Evolutionary conservation across 495 filamentous ascomycete species (phyloP).

Genomic region (Amniculicola lignicola): DNA sequence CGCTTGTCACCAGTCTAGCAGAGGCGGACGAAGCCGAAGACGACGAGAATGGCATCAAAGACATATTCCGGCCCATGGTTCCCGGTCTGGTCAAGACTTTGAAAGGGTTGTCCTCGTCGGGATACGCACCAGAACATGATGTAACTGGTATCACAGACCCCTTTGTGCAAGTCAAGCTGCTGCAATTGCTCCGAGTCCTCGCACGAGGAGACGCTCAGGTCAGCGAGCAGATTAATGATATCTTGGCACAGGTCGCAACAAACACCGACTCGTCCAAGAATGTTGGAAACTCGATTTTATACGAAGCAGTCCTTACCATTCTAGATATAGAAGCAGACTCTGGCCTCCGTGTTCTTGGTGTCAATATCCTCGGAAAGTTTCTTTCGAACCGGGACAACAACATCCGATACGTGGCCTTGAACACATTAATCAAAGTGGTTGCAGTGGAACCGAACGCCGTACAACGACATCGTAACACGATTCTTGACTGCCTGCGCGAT

Average conservation of each 20-base stretch:
- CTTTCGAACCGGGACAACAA: slow-evolving; percentile 97
- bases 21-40: slow-evolving; percentile 90
- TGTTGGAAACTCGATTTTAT: slow-evolving; percentile 95
- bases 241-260: slow-evolving; percentile 94
- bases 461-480: slow-evolving; percentile 94
- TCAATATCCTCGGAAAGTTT: slow-evolving; percentile 98
- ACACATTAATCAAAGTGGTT: slow-evolving; percentile 96
- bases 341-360: slow-evolving; percentile 85
- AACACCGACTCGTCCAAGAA: slow-evolving; percentile 99
- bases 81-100: slow-evolving; percentile 79
- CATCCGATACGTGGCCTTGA: slow-evolving; percentile 95
- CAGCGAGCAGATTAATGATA: slow-evolving; percentile 97
- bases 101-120: slow-evolving; percentile 87
- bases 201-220: slow-evolving; percentile 82
- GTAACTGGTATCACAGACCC: slow-evolving; percentile 97
- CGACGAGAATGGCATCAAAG: slow-evolving; percentile 77
- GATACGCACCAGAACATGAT: slow-evolving; percentile 96
- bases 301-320: slow-evolving; percentile 95
- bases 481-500: slow-evolving; percentile 91
- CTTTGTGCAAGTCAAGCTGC: slow-evolving; percentile 96
- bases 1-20: slow-evolving; percentile 86
- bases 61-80: slow-evolving; percentile 81
- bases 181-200: slow-evolving; percentile 78
- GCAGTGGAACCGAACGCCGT: slow-evolving; percentile 97
- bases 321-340: slow-evolving; percentile 98